Evolutionary conservation across 495 filamentous ascomycete species (phyloP), one percentile per base, ranked within the genome.

Genomic region (Penicillium odoratum): DNA sequence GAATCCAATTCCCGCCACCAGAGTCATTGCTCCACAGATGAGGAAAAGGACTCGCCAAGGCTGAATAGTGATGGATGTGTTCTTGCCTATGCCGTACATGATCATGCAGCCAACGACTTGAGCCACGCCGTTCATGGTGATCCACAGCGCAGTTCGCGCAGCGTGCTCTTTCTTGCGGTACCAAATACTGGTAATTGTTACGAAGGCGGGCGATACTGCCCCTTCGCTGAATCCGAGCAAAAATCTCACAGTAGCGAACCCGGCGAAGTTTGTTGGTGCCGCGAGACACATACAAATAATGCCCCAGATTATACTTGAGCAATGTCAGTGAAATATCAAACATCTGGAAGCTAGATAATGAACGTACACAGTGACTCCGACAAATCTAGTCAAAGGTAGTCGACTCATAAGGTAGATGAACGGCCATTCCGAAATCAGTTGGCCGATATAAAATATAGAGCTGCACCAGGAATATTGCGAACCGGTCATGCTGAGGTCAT

Each of bases 21-120:
- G 63, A 7, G 81, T 84, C 48, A 85, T 66, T 31, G 81, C 73
- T 10, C 83, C 83, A 58, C 82, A 64, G 62, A 74, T 71, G 21
- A 81, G 51, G 63, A 79, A 75, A 54, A 80, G 60, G 25, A 75
- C 74, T 50, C 77, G 70, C 80, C 80, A 81, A 2, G 78, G 78
- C 5, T 69, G 67, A 7, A 81, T 69, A 3, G 55, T 28, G 16
- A 64, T 53, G 1, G 50, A 59, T 3, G 62, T 61, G 18, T 76
- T 79, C 38, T 71, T 74, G 11, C 80, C 79, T 55, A 83, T 80
- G 0, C 76, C 83, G 65, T 85, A 85, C 49, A 83, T 81, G 0
- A 86, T 60, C 13, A 85, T 68, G 9, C 78, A 78, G 3, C 82
- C 81, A 3, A 80, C 62, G 29, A 82, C 78, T 55, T 83, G 81